Evolutionary conservation across 2,329 filamentous ascomycete genomes (phyloP), one percentile per base, ranked within the genome.

Genomic region (Magnaporthiopsis poae): DNA sequence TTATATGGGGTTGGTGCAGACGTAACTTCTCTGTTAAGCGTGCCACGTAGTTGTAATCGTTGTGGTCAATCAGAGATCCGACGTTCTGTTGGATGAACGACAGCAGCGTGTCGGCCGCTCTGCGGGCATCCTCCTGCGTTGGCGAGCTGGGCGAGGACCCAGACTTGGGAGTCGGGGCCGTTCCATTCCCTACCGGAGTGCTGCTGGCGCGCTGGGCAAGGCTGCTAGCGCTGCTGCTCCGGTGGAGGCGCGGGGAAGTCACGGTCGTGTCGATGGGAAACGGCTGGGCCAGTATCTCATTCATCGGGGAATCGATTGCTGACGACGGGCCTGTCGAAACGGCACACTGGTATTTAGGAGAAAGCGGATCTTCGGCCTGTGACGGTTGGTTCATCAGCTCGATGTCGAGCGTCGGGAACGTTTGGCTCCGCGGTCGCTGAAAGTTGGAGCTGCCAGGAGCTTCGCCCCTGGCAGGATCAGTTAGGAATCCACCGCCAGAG

Each of bases 11-110:
- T 66, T 87, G 84, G 62, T 90, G 86, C 52, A 96, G 80, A 68
- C 90, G 87, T 36, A 96, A 82, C 77, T 94, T 96, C 76, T 96
- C 90, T 75, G 93, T 94, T 69, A 97, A 79, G 74, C 92, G 91
- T 25, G 91, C 83, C 63, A 97, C 87, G 3, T 87, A 86, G 69
- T 90, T 77, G 74, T 89, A 93, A 69, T 97, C 93, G 71, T 86
- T 85, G 62, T 91, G 85, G 73, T 95, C 90, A 21, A 90, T 86
- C 39, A 92, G 84, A 1, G 87, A 88, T 15, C 88, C 86, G 70
- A 90, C 85, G 68, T 88, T 87, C 71, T 91, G 85, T 71, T 91
- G 85, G 75, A 97, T 90, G 74, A 94, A 96, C 68, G 79, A 88
- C 75, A 96, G 84, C 27, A 97, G 86, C 2, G 93, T 88, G 72